Conservation (phyloP, 441 rosid genomes). For the Heliophila coronopifolia region DNA sequence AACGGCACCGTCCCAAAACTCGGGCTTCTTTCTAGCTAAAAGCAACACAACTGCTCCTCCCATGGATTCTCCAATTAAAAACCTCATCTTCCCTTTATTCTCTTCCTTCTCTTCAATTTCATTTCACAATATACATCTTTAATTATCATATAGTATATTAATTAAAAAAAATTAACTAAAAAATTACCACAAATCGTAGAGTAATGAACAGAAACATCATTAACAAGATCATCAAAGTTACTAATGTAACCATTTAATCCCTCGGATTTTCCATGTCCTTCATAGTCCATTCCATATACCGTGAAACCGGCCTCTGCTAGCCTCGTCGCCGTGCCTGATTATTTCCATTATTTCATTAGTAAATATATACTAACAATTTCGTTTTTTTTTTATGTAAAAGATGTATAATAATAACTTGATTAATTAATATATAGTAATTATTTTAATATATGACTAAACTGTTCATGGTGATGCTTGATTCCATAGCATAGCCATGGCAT, state of each 20-base stretch:
- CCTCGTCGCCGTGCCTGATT: constrained; percentile 60
- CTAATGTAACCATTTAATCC: constrained; percentile 50
- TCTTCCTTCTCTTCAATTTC: constrained; percentile 42
- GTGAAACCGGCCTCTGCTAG: constrained; percentile 72
- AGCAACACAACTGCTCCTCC: constrained; percentile 79
- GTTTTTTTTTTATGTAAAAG: no score
- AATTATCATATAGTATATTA: neutral
- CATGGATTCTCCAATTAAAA: constrained; percentile 82
- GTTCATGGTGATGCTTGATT: constrained; percentile 87
- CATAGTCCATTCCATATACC: constrained; percentile 75
- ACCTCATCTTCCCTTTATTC: constrained; percentile 63
- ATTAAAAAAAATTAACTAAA: neutral
- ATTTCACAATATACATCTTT: neutral
- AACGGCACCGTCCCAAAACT: constrained; percentile 82
- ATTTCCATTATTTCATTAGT: no score
- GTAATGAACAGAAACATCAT: constrained; percentile 60
- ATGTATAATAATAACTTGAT: no score
- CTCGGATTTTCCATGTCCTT: constrained; percentile 85
- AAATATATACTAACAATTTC: no score
- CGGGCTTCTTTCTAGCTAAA: constrained; percentile 54
- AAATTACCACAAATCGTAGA: constrained; percentile 48
- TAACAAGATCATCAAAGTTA: constrained; percentile 49
- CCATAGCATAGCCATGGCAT: constrained; percentile 94
- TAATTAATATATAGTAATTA: no score
- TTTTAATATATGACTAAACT: constrained; percentile 31